A percentile compares a stretch with the other conserved stretches of the same genome.
phyloP scores from a whole-genome alignment of 164 flowering plant species.

The Kalanchoe fedtschenkoi region DNA sequence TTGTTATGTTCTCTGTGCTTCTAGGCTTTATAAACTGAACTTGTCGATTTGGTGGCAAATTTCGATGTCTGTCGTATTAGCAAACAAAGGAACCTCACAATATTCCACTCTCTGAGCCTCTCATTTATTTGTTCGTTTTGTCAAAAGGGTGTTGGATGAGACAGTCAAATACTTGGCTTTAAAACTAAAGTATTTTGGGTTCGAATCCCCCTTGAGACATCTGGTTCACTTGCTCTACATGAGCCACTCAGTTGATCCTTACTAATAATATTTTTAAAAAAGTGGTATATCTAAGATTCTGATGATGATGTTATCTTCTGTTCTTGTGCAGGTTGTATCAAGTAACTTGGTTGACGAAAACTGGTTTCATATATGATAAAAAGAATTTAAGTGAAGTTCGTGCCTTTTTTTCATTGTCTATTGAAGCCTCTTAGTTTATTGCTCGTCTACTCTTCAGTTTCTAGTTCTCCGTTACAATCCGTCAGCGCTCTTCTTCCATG shows the following conservation, averaged over 20 bases:
- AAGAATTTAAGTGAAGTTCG: slow-evolving; percentile 71
- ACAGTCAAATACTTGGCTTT: too few relatives aligned
- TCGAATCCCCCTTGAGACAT: too few relatives aligned
- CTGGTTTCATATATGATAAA: slow-evolving; percentile 79
- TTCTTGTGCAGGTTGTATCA: slow-evolving; percentile 76
- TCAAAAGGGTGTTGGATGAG: background rate
- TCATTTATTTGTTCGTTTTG: background rate
- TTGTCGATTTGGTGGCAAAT: too few relatives aligned
- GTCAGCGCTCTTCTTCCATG: slow-evolving; percentile 13
- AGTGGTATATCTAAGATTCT: background rate
- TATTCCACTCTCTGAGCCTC: background rate
- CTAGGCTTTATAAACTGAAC: background rate
- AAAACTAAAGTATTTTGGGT: too few relatives aligned
- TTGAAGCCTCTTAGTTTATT: background rate
- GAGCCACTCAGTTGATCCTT: too few relatives aligned
- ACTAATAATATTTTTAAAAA: too few relatives aligned
- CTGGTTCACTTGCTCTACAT: too few relatives aligned
- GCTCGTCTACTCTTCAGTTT: background rate
- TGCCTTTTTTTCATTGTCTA: slow-evolving; percentile 18
- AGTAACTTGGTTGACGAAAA: slow-evolving; percentile 73
- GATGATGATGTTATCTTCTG: slow-evolving; percentile 15
- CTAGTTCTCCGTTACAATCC: background rate
- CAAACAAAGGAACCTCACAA: background rate
- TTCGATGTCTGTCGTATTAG: too few relatives aligned
- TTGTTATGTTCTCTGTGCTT: background rate